Evolutionary conservation across 306 rosid species (phyloP), one percentile per base, ranked within the genome.

Genomic region (Adenanthera pavonina): DNA sequence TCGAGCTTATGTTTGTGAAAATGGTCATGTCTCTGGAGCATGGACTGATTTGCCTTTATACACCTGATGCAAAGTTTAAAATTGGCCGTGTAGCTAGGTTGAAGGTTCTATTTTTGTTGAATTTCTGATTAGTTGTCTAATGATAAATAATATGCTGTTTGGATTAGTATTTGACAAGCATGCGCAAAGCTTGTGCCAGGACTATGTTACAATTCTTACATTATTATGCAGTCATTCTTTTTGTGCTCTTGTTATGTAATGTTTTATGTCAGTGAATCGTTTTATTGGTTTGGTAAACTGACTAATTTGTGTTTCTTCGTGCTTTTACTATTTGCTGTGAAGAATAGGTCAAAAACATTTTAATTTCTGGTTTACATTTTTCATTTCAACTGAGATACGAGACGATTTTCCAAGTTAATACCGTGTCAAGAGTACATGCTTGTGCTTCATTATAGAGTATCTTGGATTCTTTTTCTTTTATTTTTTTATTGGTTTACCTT

Each of bases 21-120:
- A 92, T 78, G 99, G 99, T 0, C 99, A 96, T 80, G 99, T 96
- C 59, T 91, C 99, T 17, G 99, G 99, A 2, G 99, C 99, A 1
- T 96, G 99, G 99, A 96, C 99, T 0, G 94, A 93, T 79, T 69
- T 88, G 49, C 98, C 99, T 15, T 79, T 93, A 79, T 93, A 87
- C 81, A 54, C 94, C 54, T 94, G 82, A 59, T 34, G 19, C 52
- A 14, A 17, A 16, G 71, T 44, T 47, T 30, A 66, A 19, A 4
- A 12, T 47, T 47, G 34, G 17, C 25, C 8, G 12, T 56, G 0
- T 52, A 0, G 49, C 13, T 17, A 1, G 71, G 20, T 5, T 59
- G 65, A 59, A 25, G 65, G 36, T 65, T 52, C 33, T 44, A 25
- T 43, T 9, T 40, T 7, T 36, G n/a, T 11, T 69, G 7, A 36